Evolutionary conservation across 2,329 filamentous ascomycete genomes (phyloP).

Genomic region (Aspergillus hiratsukae): DNA sequence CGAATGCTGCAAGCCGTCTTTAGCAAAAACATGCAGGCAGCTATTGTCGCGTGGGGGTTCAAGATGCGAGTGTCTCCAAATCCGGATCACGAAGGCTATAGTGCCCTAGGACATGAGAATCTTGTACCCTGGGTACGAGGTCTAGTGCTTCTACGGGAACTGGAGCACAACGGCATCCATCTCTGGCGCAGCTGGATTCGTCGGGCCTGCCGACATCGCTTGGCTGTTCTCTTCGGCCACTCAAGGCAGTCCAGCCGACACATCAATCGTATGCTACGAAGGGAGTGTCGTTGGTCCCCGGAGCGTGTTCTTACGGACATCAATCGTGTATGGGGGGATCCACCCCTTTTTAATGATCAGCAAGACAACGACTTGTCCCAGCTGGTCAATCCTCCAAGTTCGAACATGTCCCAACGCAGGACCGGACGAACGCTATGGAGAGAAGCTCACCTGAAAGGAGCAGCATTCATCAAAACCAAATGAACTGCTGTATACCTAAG

Average conservation of each 20-base stretch:
- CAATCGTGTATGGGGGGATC: conserved; percentile 30
- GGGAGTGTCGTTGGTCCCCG: conserved; percentile 31
- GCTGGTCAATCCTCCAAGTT: conserved; percentile 21
- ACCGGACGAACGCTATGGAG: conserved; percentile 3
- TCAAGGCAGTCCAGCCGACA: conserved; percentile 25
- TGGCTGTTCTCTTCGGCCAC: conserved; percentile 34
- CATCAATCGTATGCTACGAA: conserved; percentile 33
- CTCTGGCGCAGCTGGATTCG: conserved; percentile 27
- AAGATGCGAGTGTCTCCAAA: conserved; percentile 24
- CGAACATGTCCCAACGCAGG: conserved; percentile 7
- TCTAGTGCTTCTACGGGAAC: conserved; percentile 34
- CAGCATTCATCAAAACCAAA: neutral
- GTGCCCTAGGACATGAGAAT: conserved; percentile 16
- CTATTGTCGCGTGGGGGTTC: conserved; percentile 50
- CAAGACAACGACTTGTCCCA: conserved; percentile 16
- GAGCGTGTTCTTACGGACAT: conserved; percentile 31
- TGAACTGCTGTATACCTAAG: neutral
- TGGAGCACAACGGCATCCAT: conserved; percentile 33
- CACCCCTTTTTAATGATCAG: conserved; percentile 24
- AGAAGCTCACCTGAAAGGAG: neutral
- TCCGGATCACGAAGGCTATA: conserved; percentile 13
- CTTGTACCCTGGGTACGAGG: conserved; percentile 39
- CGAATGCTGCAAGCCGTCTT: conserved; percentile 41
- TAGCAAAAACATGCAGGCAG: conserved; percentile 39
- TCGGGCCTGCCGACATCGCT: conserved; percentile 31